Evolutionary conservation across 2,329 filamentous ascomycete genomes (phyloP).

Genomic region (Dothidotthia symphoricarpi): DNA sequence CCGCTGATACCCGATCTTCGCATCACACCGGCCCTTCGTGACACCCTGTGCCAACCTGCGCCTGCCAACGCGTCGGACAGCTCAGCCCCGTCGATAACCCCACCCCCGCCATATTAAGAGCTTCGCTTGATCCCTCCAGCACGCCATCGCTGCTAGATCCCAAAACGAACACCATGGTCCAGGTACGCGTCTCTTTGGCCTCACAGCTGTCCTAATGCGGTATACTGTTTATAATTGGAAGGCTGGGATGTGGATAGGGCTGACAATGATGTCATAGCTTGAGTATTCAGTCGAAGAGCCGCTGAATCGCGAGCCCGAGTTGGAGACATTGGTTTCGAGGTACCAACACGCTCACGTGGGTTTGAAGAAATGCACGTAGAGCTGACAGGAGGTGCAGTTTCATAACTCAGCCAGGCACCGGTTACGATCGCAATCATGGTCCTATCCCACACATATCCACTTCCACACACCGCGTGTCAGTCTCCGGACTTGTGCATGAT

Average conservation of each 20-base stretch:
- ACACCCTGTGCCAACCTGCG: conserved; percentile 1
- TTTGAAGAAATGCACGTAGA: neutral
- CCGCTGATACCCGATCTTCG: conserved; percentile 11
- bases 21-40: conserved; percentile 7
- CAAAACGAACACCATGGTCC: conserved; percentile 23
- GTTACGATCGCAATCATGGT: conserved; percentile 60
- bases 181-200: conserved; percentile 21
- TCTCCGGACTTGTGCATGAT: conserved; percentile 52
- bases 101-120: conserved; percentile 9
- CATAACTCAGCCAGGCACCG: conserved; percentile 46
- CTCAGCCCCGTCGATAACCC: conserved; percentile 1
- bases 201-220: conserved; percentile 16
- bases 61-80: conserved; percentile 3
- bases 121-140: conserved; percentile 22
- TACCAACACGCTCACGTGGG: conserved; percentile 6
- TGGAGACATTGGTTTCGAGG: conserved; percentile 48
- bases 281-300: conserved; percentile 48
- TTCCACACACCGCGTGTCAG: conserved; percentile 43
- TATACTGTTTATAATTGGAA: conserved; percentile 11
- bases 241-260: conserved; percentile 4
- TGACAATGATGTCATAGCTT: conserved; percentile 30
- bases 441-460: conserved; percentile 51
- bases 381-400: conserved; percentile 39
- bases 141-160: conserved; percentile 31
- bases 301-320: conserved; percentile 50